Evolutionary conservation across 1,284 basidiomycete genomes (phyloP), one percentile per base, ranked within the genome.

Genomic region (Sphagnurus paluster): DNA sequence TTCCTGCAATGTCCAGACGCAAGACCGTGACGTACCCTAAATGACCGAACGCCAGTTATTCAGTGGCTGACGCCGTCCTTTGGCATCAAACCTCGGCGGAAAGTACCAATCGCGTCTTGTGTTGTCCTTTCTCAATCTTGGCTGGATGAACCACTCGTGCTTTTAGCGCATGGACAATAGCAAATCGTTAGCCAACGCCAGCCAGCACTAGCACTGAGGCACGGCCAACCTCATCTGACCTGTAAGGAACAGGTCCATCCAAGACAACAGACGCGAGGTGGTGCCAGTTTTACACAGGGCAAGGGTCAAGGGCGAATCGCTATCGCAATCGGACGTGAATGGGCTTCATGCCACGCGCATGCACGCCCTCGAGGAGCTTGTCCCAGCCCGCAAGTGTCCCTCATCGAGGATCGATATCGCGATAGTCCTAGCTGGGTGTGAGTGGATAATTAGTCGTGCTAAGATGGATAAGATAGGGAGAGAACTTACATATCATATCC

Each of bases 241-340:
- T 82, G 64, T 90, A 87, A 86, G 80, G 23, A 90, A 88, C 2
- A 91, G 77, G 61, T 90, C 87, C 73, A 90, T 85, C 61, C 81
- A 82, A 55, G n/a, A n/a, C n/a, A n/a, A n/a, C n/a, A n/a, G n/a
- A n/a, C n/a, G n/a, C n/a, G n/a, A n/a, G n/a, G n/a, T n/a, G n/a
- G n/a, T n/a, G n/a, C n/a, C n/a, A n/a, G n/a, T n/a, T n/a, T n/a
- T n/a, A n/a, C n/a, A n/a, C n/a, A n/a, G n/a, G n/a, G n/a, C n/a
- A n/a, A n/a, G n/a, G n/a, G n/a, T 13, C 19, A 21, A 3, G 39
- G 49, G 39, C 29, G 39, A 30, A 30, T 29, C 21, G 39, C 34
- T 23, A 11, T 2, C 8, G 25, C 42, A 10, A 11, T 32, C n/a
- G 43, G 25, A 66, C 75, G 39, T 53, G 84, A 74, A 90, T 77